phyloP scores from a whole-genome alignment of 1,284 basidiomycete genomes.

The Rhodotorula sp. region DNA sequence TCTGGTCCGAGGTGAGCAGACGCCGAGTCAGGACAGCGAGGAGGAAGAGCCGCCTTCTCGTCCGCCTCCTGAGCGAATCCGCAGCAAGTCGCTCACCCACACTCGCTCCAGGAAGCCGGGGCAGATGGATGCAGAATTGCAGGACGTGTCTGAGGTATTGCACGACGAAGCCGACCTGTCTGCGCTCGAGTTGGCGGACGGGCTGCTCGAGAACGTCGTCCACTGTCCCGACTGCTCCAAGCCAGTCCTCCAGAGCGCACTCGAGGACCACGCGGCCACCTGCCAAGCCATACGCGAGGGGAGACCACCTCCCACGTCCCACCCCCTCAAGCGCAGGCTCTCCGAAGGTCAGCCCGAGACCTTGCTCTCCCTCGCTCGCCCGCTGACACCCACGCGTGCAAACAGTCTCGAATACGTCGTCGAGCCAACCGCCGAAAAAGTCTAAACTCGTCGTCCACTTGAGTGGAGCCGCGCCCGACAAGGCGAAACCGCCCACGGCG shows the following conservation, averaged over 20 bases:
- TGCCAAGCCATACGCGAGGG: conserved; percentile 62
- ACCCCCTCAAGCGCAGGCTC: conserved; percentile 35
- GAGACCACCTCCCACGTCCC: conserved; percentile 53
- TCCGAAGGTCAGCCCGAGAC: conserved; percentile 31
- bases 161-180: conserved; percentile 9
- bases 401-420: conserved; percentile 13
- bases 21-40: too few relatives aligned
- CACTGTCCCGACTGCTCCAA: conserved; percentile 75
- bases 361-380: not conserved
- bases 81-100: not conserved
- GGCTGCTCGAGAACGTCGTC: conserved; percentile 53
- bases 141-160: not conserved
- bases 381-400: not conserved
- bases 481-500: conserved; percentile 1
- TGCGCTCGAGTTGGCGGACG: conserved; percentile 20
- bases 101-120: not conserved
- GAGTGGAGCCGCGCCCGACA: not conserved
- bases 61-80: too few relatives aligned
- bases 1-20: too few relatives aligned
- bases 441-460: conserved; percentile 32
- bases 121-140: not conserved
- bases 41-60: too few relatives aligned
- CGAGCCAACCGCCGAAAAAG: conserved; percentile 10
- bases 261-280: conserved; percentile 70
- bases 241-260: conserved; percentile 69